Percentiles rank a stretch among this genome's conserved stretches.
phyloP scores from a whole-genome alignment of 129 eudicot species.

The Centrapalus pauciflorus region DNA sequence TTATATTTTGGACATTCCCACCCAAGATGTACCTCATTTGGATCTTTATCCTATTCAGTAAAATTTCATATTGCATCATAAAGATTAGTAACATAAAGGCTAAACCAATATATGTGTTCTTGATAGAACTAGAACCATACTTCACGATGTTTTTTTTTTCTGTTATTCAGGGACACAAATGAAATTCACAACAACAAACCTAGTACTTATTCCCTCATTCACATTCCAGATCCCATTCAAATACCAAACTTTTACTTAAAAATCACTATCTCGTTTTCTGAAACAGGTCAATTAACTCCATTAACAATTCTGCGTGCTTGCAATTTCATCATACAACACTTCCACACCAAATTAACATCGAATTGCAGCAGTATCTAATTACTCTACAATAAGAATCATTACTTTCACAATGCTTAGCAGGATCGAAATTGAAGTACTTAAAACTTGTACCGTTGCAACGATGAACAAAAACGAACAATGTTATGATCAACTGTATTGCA shows the following conservation, averaged over 20 bases:
- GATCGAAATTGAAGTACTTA: not conserved
- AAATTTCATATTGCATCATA: too few species aligned
- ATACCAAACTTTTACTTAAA: not conserved
- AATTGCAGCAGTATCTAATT: not conserved
- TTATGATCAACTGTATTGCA: not conserved
- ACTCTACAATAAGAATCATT: not conserved
- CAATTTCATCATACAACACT: not conserved
- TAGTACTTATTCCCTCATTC: not conserved
- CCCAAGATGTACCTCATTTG: too few species aligned
- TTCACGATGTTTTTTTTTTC: not conserved
- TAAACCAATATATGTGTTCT: not conserved
- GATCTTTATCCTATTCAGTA: too few species aligned
- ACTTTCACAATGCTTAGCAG: not conserved
- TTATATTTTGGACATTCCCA: too few species aligned
- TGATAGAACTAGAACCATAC: not conserved
- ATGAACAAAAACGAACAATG: constrained; percentile 8
- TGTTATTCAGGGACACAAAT: not conserved
- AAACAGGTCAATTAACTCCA: not conserved
- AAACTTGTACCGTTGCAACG: constrained; percentile 7
- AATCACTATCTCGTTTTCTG: not conserved
- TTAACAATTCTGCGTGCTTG: not conserved
- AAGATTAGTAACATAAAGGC: not conserved
- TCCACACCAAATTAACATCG: not conserved
- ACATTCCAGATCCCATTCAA: constrained; percentile 17
- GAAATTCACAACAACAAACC: not conserved